Conservation (phyloP, 2,329 filamentous ascomycete species). For the Arthrobotrys megalospora region DNA sequence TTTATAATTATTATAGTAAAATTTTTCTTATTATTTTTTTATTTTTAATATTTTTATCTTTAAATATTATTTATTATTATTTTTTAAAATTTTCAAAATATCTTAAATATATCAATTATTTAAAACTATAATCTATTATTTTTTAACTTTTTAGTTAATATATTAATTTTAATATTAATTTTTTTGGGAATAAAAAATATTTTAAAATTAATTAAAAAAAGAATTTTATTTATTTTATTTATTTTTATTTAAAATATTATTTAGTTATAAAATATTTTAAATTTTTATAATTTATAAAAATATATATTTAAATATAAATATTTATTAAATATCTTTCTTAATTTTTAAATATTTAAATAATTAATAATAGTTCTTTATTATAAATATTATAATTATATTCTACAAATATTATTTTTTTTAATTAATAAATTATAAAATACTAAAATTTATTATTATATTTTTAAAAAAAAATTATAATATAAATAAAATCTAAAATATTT, state of each 20-base stretch:
- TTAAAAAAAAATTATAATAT: conserved; percentile 17
- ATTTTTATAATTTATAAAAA: conserved; percentile 6
- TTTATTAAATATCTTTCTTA: conserved; percentile 2
- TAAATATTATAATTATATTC: conserved; percentile 6
- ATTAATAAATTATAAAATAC: background rate
- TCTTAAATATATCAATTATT: no score
- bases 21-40: no score
- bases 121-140: background rate
- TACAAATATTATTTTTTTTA: background rate
- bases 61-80: no score
- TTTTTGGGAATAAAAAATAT: conserved; percentile 1
- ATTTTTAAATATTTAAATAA: conserved; percentile 3
- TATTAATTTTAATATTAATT: background rate
- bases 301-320: conserved; percentile 12
- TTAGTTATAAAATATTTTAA: conserved; percentile 20
- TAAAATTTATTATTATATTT: conserved; percentile 29
- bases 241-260: conserved; percentile 9
- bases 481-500: conserved; percentile 30
- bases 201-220: conserved; percentile 24
- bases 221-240: conserved; percentile 3
- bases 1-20: no score
- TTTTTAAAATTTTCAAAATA: no score
- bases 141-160: no score
- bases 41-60: no score
- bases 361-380: conserved; percentile 3